These are phyloP conservation scores for Blastobotrys muscicola DNA, from an alignment of 805 yeast genomes.

Conservation along the genomic window DNA sequence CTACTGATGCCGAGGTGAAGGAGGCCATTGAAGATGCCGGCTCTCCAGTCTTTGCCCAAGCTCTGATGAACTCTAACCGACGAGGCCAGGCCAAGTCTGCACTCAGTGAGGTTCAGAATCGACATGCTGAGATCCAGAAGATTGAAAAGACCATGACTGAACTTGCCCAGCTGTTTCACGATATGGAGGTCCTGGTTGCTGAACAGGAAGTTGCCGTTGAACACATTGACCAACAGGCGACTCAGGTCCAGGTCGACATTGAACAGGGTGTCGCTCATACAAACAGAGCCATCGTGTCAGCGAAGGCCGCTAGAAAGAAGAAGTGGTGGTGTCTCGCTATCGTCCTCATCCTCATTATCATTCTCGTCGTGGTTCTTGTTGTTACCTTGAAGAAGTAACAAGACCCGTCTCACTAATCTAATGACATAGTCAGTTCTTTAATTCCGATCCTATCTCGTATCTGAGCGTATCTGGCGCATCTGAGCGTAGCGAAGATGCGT, in stretches of 20 bases:
- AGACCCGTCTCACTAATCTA: neutral
- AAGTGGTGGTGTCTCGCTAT: slow-evolving; percentile 77
- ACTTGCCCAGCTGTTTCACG: slow-evolving; percentile 86
- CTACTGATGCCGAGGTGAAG: slow-evolving; percentile 67
- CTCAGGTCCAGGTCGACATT: slow-evolving; percentile 77
- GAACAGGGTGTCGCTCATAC: slow-evolving; percentile 94
- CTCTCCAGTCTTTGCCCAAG: slow-evolving; percentile 91
- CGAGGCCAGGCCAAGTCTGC: slow-evolving; percentile 82
- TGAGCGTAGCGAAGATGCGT: neutral
- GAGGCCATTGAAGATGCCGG: slow-evolving; percentile 79
- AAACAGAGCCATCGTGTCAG: slow-evolving; percentile 77
- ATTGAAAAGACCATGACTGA: slow-evolving; percentile 95
- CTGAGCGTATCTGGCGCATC: neutral
- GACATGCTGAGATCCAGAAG: slow-evolving; percentile 91
- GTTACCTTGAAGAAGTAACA: slow-evolving; percentile 5
- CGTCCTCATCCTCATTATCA: slow-evolving; percentile 19
- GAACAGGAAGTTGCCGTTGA: slow-evolving; percentile 88
- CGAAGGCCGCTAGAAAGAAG: slow-evolving; percentile 84
- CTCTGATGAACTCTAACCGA: slow-evolving; percentile 35
- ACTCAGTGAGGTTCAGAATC: slow-evolving; percentile 86
- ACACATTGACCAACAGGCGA: slow-evolving; percentile 72
- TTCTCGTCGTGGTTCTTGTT: slow-evolving; percentile 23
- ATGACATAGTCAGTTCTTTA: neutral
- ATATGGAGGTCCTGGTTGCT: slow-evolving; percentile 91
- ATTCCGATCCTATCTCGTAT: neutral